These are phyloP conservation scores for Candida easanensis DNA, from an alignment of 805 yeast species.

Conservation along the genomic window DNA sequence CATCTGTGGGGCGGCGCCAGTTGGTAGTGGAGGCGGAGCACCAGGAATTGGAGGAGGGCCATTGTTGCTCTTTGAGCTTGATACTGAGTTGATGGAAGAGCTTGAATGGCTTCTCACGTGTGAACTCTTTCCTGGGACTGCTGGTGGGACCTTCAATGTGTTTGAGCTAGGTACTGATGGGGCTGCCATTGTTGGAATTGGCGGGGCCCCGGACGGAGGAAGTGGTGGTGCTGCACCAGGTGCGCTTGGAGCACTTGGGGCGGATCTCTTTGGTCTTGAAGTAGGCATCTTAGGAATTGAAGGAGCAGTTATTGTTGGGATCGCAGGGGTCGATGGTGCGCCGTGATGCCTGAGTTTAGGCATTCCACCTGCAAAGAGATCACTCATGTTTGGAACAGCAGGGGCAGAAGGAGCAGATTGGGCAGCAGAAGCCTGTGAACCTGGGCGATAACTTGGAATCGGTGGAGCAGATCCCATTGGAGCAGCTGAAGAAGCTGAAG, in stretches of 20 bases:
- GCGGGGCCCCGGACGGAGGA: constrained; percentile 22
- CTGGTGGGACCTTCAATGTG: constrained; percentile 18
- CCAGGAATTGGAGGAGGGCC: constrained; percentile 9
- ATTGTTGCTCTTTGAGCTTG: constrained; percentile 6
- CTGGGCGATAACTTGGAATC: constrained; percentile 9
- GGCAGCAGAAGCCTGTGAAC: constrained; percentile 8
- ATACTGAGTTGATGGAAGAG: constrained; percentile 13
- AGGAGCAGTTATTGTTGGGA: constrained; percentile 24
- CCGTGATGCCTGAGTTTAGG: constrained; percentile 24
- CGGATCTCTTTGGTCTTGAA: constrained; percentile 21
- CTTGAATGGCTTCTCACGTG: constrained; percentile 18
- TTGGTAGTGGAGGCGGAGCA: constrained; percentile 27
- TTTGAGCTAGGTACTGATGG: constrained; percentile 25
- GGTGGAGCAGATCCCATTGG: constrained; percentile 13
- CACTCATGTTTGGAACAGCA: constrained; percentile 23
- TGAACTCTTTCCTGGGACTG: constrained; percentile 16
- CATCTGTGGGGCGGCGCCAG: constrained; percentile 28
- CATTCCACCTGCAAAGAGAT: constrained; percentile 26
- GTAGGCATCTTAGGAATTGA: constrained; percentile 27
- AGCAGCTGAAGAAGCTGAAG: constrained; percentile 2
- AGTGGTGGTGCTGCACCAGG: constrained; percentile 15
- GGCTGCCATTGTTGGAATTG: constrained; percentile 20
- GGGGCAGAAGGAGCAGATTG: constrained; percentile 22
- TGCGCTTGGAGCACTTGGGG: constrained; percentile 6
- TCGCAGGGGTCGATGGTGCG: constrained; percentile 2